Evolutionary conservation across 2,329 filamentous ascomycete genomes (phyloP), one percentile per base, ranked within the genome.

Genomic region (Parastagonospora nodorum): DNA sequence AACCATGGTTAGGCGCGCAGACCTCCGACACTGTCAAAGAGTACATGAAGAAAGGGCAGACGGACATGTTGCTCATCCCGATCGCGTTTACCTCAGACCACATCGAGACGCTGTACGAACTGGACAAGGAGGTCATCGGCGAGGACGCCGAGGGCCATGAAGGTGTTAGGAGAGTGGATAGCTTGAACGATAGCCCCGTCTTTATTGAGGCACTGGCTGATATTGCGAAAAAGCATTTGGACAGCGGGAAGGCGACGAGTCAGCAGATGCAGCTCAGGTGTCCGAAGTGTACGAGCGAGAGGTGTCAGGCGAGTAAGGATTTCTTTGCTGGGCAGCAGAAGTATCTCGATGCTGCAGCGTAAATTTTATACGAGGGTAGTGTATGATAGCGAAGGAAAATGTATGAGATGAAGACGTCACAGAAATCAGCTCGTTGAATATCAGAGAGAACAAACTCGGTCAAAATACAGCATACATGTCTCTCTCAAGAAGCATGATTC

Each of bases 1-100:
- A 88, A 27, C 89, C 94, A 15, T 99, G 94, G 94, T 82, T 99
- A 8, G 94, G 94, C 16, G 92, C 94, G 9, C 94, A 99, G 74
- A 99, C 94, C 0, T 87, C 88, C 53, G 86, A 88, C 60, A 93
- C 92, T 0, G 94, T 99, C 9, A 86, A 92, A 69, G 83, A 91
- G 53, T 95, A 97, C 70, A 86, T 97, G 60, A 85, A 89, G 69
- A 92, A 94, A 75, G 94, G 93, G 1, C 90, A 97, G 68, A 96
- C 88, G 48, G 92, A 99, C 69, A 81, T 99, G 47, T 81, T 97
- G 1, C 81, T 99, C 6, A 91, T 99, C 48, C 94, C 94, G 0
- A 95, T 99, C 59, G 94, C 94, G 5, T 99, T 99, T 72, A 99
- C 94, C 0, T 96, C 90, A n/a, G 94, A 99, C 67, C 94, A 99